These are phyloP conservation scores for Pelargonium exstipulatum DNA, from an alignment of 441 rosid genomes.

Conservation along the genomic window DNA sequence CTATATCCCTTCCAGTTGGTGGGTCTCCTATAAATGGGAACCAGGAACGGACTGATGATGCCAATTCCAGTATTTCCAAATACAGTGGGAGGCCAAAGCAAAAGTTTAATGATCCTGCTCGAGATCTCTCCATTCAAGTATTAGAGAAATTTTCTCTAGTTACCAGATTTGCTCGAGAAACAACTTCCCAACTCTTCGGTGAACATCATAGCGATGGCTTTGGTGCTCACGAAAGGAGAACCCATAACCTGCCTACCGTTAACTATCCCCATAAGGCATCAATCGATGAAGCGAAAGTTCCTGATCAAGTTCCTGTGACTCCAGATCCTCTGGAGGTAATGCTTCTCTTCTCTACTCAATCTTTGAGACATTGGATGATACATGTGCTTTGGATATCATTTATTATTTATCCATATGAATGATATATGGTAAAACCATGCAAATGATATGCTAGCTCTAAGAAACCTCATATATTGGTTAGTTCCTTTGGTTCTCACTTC, in stretches of 20 bases:
- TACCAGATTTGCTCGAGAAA: slow-evolving; percentile 90
- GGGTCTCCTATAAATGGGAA: slow-evolving; percentile 43
- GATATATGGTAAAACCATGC: not conserved
- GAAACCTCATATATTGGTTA: not conserved
- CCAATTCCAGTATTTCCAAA: slow-evolving; percentile 36
- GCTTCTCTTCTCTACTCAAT: slow-evolving; percentile 10
- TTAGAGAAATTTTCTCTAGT: slow-evolving; percentile 93
- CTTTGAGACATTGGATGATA: not conserved
- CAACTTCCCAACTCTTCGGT: slow-evolving; percentile 79
- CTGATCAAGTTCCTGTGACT: slow-evolving; percentile 43
- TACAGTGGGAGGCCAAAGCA: slow-evolving; percentile 55
- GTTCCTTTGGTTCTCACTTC: not conserved
- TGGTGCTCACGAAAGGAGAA: slow-evolving; percentile 54
- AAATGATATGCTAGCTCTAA: not conserved
- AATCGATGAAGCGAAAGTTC: slow-evolving; percentile 37
- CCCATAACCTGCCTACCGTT: slow-evolving; percentile 30
- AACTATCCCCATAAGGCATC: slow-evolving; percentile 40
- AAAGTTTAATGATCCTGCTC: slow-evolving; percentile 71
- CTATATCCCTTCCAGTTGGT: slow-evolving; percentile 36
- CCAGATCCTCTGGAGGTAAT: slow-evolving; percentile 86
- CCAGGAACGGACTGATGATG: slow-evolving; percentile 40
- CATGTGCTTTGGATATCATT: not conserved
- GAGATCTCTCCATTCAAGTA: slow-evolving; percentile 82
- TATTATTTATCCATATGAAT: not conserved
- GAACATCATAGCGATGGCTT: slow-evolving; percentile 58